Evolutionary conservation across 2,329 filamentous ascomycete genomes (phyloP).

Genomic region (Aaosphaeria pasadenensis): DNA sequence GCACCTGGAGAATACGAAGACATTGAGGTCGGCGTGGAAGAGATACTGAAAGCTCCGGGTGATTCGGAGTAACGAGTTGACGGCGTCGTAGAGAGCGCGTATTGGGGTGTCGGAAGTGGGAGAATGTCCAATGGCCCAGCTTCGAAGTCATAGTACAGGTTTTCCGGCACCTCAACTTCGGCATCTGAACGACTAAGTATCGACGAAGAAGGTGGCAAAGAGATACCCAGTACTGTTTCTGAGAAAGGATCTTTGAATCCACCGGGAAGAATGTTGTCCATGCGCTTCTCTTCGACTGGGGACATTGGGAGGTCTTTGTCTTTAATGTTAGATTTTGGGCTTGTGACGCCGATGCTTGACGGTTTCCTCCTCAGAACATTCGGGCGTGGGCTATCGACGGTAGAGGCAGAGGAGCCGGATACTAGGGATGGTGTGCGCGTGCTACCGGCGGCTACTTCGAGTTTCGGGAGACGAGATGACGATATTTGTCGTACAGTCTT

Average conservation of each 20-base stretch:
- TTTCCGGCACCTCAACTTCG: conserved; percentile 21
- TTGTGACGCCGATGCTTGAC: conserved; percentile 38
- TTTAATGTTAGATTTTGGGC: conserved; percentile 26
- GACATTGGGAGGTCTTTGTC: conserved; percentile 32
- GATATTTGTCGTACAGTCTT: conserved; percentile 21
- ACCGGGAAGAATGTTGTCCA: conserved; percentile 23
- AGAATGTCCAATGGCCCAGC: conserved; percentile 62
- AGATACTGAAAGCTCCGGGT: conserved; percentile 68
- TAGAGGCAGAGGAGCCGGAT: conserved; percentile 48
- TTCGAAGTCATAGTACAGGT: conserved; percentile 36
- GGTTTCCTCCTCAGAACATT: conserved; percentile 45
- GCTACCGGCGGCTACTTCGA: conserved; percentile 25
- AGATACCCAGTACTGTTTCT: conserved; percentile 44
- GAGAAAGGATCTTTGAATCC: conserved; percentile 40
- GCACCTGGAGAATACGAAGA: conserved; percentile 70
- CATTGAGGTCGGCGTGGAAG: conserved; percentile 75
- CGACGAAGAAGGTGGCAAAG: conserved; percentile 35
- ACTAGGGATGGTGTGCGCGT: conserved; percentile 47
- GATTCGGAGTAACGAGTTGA: conserved; percentile 76
- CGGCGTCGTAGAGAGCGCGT: conserved; percentile 66
- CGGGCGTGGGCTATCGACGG: conserved; percentile 44
- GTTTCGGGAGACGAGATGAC: conserved; percentile 33
- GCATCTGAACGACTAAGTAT: conserved; percentile 23
- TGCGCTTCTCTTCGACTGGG: conserved; percentile 29
- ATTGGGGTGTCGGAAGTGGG: conserved; percentile 65